Conservation (phyloP, 106 monocot species). For the Platanthera zijinensis region DNA sequence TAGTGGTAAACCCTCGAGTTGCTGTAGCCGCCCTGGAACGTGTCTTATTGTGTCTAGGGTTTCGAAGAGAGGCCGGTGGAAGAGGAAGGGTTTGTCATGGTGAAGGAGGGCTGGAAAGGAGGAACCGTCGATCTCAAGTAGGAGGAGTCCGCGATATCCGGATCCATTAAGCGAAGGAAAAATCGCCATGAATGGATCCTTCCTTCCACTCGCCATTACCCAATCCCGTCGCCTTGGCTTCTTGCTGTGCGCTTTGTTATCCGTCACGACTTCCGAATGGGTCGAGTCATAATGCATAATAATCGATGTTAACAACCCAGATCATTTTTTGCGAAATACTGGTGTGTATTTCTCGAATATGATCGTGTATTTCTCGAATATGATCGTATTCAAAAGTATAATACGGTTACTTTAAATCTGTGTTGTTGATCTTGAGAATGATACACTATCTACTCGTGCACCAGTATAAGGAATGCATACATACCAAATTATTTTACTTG, state of each 20-base stretch:
- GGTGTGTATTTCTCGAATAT: too few species aligned
- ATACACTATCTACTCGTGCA: too few species aligned
- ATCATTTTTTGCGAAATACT: too few species aligned
- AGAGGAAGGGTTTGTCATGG: background rate
- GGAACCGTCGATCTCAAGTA: constrained; percentile 1
- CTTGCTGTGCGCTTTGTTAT: background rate
- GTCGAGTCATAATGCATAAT: background rate
- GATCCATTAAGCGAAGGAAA: constrained; percentile 9
- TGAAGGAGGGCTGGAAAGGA: background rate
- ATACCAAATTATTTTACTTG: too few species aligned
- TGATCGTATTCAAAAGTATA: too few species aligned
- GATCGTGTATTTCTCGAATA: too few species aligned
- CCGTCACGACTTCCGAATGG: constrained; percentile 3
- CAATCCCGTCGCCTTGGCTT: constrained; percentile 7
- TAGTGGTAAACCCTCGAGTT: background rate
- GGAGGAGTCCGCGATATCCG: constrained; percentile 5
- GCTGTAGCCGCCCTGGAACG: background rate
- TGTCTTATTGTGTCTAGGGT: constrained; percentile 4
- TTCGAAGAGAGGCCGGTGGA: background rate
- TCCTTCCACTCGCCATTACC: constrained; percentile 6
- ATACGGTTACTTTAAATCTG: too few species aligned
- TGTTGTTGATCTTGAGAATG: too few species aligned
- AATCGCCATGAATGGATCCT: constrained; percentile 10
- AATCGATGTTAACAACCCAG: too few species aligned
- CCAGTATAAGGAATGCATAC: too few species aligned